Evolutionary conservation across 768 basidiomycete species (phyloP).

Genomic region (Candolleomyces efflorescens): DNA sequence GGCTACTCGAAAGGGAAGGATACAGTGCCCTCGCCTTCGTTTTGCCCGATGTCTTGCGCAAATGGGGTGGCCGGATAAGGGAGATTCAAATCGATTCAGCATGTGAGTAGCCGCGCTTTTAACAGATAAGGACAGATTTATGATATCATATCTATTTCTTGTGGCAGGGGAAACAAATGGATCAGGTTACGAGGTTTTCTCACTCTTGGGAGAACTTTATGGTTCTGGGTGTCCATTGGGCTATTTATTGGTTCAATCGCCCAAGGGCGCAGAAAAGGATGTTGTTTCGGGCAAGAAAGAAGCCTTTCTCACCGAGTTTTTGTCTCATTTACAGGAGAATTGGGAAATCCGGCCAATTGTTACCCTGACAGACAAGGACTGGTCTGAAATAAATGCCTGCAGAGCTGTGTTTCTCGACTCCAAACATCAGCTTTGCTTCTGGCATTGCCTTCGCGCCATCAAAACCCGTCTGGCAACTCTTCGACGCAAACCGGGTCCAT

Average conservation of each 20-base stretch:
- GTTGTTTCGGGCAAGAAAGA: conserved; percentile 21
- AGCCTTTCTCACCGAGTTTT: conserved; percentile 17
- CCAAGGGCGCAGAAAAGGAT: background rate
- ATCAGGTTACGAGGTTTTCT: conserved; percentile 26
- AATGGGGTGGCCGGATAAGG: conserved; percentile 18
- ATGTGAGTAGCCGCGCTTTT: conserved; percentile 16
- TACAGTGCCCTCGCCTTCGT: conserved; percentile 22
- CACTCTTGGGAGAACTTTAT: conserved; percentile 26
- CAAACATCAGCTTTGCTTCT: conserved; percentile 34
- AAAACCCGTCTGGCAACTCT: conserved; percentile 25
- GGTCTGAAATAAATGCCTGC: conserved; percentile 26
- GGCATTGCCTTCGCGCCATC: conserved; percentile 27
- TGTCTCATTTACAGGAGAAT: conserved; percentile 17
- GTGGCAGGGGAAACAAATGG: conserved; percentile 28
- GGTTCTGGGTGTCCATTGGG: conserved; percentile 30
- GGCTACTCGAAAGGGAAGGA: conserved; percentile 11
- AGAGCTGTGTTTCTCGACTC: conserved; percentile 18
- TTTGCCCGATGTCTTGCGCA: conserved; percentile 16
- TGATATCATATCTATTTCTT: background rate
- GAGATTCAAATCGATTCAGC: conserved; percentile 27
- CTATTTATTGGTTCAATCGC: conserved; percentile 20
- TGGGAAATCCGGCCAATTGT: conserved; percentile 19
- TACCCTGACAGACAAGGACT: conserved; percentile 29
- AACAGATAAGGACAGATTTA: too few relatives aligned
- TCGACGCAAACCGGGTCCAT: conserved; percentile 18